Conservation (phyloP, 2,329 filamentous ascomycete genomes). For the Pseudogymnoascus sp. region DNA sequence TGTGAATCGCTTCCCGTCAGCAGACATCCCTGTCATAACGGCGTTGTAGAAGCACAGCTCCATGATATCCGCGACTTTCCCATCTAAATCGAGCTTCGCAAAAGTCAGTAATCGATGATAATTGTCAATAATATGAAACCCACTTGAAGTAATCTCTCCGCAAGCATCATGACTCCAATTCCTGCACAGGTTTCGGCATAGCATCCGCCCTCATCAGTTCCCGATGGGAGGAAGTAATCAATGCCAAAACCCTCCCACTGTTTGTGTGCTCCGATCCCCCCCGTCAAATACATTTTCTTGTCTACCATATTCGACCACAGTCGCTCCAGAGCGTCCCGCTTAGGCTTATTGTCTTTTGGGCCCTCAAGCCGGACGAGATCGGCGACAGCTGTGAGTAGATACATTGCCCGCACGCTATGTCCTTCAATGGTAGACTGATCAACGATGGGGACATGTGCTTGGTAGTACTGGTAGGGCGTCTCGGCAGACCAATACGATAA, state of each 20-base stretch:
- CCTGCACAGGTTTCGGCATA: conserved; percentile 54
- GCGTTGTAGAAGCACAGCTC: conserved; percentile 54
- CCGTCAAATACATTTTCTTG: conserved; percentile 54
- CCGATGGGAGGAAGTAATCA: conserved; percentile 50
- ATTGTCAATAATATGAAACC: conserved; percentile 8
- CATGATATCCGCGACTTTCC: conserved; percentile 48
- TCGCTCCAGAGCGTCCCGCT: conserved; percentile 32
- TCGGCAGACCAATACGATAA: conserved; percentile 39
- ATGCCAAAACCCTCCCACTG: conserved; percentile 54
- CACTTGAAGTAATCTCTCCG: conserved; percentile 45
- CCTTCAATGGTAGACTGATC: conserved; percentile 48
- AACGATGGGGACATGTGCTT: conserved; percentile 46
- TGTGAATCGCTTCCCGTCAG: conserved; percentile 48
- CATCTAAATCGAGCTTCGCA: conserved; percentile 39
- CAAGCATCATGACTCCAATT: conserved; percentile 53
- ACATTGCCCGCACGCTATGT: conserved; percentile 52
- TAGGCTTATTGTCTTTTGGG: background rate
- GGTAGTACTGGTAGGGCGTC: conserved; percentile 41
- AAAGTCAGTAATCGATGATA: conserved; percentile 5
- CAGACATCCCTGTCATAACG: conserved; percentile 48
- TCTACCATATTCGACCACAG: conserved; percentile 54
- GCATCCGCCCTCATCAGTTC: conserved; percentile 52
- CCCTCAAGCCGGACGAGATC: conserved; percentile 40
- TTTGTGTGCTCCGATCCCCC: conserved; percentile 48
- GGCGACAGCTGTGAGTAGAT: conserved; percentile 49